Evolutionary conservation across 768 basidiomycete species (phyloP).

Genomic region (Podaxis sp.): DNA sequence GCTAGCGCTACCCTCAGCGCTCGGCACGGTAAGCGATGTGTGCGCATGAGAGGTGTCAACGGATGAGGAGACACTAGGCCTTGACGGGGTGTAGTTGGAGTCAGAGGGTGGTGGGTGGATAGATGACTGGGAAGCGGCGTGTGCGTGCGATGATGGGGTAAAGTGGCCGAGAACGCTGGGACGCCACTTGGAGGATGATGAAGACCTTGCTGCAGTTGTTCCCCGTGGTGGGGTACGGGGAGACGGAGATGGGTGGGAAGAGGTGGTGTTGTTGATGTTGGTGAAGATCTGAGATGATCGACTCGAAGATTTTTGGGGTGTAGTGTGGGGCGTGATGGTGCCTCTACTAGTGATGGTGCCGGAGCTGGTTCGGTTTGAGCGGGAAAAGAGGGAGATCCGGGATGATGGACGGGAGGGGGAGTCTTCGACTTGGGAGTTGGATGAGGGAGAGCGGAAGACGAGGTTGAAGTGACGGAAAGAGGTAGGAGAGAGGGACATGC

Average conservation of each 20-base stretch:
- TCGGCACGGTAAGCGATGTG: conserved; percentile 50
- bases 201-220: conserved; percentile 15
- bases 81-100: conserved; percentile 25
- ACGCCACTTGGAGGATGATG: conserved; percentile 50
- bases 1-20: conserved; percentile 33
- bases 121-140: conserved; percentile 15
- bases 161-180: conserved; percentile 69
- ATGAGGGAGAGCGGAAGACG: conserved; percentile 42
- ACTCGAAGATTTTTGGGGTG: neutral
- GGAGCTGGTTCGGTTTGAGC: conserved; percentile 34
- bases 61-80: conserved; percentile 47
- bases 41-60: conserved; percentile 50
- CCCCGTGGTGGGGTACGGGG: conserved; percentile 24
- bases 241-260: conserved; percentile 49
- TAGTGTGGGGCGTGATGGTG: conserved; percentile 25
- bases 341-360: conserved; percentile 26
- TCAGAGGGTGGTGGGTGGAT: conserved; percentile 33
- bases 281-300: conserved; percentile 1
- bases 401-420: conserved; percentile 36
- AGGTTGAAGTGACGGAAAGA: conserved; percentile 45
- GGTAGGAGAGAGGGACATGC: conserved; percentile 33
- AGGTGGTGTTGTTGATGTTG: conserved; percentile 40
- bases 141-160: conserved; percentile 46
- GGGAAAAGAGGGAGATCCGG: conserved; percentile 45
- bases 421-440: conserved; percentile 33